Evolutionary conservation across 2,329 filamentous ascomycete genomes (phyloP), one percentile per base, ranked within the genome.

Genomic region (Fusarium sp.): DNA sequence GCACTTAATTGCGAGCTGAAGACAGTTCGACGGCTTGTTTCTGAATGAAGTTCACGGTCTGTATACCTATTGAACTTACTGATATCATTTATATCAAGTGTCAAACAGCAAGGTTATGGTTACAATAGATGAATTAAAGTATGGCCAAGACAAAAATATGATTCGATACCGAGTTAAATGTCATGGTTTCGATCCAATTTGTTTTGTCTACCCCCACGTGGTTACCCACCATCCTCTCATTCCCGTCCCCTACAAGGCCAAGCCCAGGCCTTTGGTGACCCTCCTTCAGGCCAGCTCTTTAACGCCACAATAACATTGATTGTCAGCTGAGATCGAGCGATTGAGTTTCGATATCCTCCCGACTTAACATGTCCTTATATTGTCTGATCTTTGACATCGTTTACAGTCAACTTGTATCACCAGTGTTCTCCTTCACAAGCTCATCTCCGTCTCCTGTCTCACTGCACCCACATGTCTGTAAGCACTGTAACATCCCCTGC

Each of bases 121-220:
- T n/a, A 24, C 6, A 16, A 48, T 6, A n/a, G 5, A n/a, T 18
- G 33, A 20, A 2, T 46, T 16, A 28, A 20, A 50, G 28, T 35
- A 74, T 71, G 46, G 74, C 74, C 74, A 72, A 77, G 57, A 75
- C 59, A 66, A 71, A 74, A 8, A 67, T 56, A 70, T 73, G 42
- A 64, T 74, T 65, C 47, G 63, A 49, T 49, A 26, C 24, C 37
- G 20, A 47, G 31, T 48, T n/a, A 38, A 21, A 23, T 33, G 50
- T 29, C 33, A 65, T 53, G 10, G 42, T 21, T 56, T 59, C 48
- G 54, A 54, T 49, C 29, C 56, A 16, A 64, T 56, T 70, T 50
- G n/a, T 47, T 46, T 42, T 29, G 26, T 33, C 46, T 43, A 33
- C 66, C 67, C 67, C 67, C 67, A 70, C 58, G 67, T 70, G 63